phyloP scores from a whole-genome alignment of 352 stramenopile genomes.

The Albugo candida region DNA sequence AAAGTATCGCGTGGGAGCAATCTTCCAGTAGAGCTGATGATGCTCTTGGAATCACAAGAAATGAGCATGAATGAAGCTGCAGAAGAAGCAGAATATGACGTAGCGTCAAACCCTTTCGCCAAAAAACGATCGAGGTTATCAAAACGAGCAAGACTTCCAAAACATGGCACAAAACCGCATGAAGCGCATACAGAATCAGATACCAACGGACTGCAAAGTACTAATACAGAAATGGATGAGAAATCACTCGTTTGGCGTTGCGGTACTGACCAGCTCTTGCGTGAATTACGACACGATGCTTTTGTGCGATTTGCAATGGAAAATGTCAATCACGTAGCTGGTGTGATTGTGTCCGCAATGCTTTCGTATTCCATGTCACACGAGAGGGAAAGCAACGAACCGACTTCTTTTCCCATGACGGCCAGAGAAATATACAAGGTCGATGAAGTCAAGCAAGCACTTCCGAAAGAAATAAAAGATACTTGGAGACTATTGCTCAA shows the following conservation, averaged over 20 bases:
- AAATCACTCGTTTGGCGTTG: slow-evolving; percentile 63
- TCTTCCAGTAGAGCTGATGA: slow-evolving; percentile 66
- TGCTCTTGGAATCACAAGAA: slow-evolving; percentile 71
- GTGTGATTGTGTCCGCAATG: slow-evolving; percentile 63
- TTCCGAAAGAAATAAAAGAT: slow-evolving; percentile 59
- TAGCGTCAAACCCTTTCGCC: slow-evolving; percentile 12
- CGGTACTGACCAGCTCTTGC: slow-evolving; percentile 57
- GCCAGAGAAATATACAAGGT: slow-evolving; percentile 58
- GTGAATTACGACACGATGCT: slow-evolving; percentile 54
- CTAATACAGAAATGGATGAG: slow-evolving; percentile 22
- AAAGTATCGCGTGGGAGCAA: slow-evolving; percentile 11
- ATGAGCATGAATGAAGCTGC: slow-evolving; percentile 11
- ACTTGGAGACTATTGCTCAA: slow-evolving; percentile 71
- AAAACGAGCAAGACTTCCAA: slow-evolving; percentile 68
- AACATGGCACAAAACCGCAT: slow-evolving; percentile 11
- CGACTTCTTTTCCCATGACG: slow-evolving; percentile 54
- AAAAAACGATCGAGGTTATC: slow-evolving; percentile 41
- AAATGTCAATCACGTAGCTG: slow-evolving; percentile 69
- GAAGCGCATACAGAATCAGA: not conserved
- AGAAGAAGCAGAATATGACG: slow-evolving; percentile 35
- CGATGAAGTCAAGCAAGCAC: slow-evolving; percentile 37
- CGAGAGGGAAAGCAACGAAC: slow-evolving; percentile 62
- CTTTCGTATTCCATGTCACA: slow-evolving; percentile 58
- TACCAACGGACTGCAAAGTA: slow-evolving; percentile 3
- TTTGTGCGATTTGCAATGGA: slow-evolving; percentile 67